A percentile compares a stretch with the other conserved stretches of the same genome.
Conservation (phyloP, 1,284 basidiomycete species). For the Ganoderma lucidum region DNA sequence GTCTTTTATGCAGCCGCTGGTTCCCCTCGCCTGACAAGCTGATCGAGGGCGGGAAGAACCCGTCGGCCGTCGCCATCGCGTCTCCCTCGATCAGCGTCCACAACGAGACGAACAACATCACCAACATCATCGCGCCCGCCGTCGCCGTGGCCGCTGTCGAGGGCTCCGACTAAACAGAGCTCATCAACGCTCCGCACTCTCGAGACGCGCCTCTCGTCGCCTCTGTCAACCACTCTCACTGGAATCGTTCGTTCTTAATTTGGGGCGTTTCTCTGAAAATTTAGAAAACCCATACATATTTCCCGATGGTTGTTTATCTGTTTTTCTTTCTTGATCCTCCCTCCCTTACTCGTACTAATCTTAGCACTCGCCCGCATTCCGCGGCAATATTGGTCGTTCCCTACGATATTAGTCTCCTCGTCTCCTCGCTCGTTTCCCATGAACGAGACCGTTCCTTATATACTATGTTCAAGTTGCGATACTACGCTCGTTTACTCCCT, state of each 20-base stretch:
- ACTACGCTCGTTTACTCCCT: no score
- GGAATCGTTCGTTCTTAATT: not conserved
- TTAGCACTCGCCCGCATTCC: not conserved
- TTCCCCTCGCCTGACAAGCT: not conserved
- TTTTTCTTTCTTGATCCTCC: not conserved
- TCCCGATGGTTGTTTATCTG: not conserved
- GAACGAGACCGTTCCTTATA: not conserved
- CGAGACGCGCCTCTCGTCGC: not conserved
- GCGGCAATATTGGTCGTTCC: not conserved
- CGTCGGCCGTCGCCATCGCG: not conserved
- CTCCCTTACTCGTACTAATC: not conserved
- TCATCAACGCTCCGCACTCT: not conserved
- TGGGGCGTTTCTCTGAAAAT: not conserved
- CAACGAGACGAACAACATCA: constrained; percentile 9
- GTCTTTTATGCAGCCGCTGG: not conserved
- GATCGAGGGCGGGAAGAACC: not conserved
- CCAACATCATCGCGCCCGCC: not conserved
- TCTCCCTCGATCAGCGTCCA: constrained; percentile 1
- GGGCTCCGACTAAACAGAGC: not conserved
- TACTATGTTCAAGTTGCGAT: no score
- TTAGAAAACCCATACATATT: not conserved
- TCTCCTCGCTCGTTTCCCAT: not conserved
- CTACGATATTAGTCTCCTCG: not conserved
- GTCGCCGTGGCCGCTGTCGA: not conserved
- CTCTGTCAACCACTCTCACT: not conserved